A percentile compares a stretch with the other conserved stretches of the same genome.
phyloP scores from a whole-genome alignment of 495 filamentous ascomycete species.

The Xylaria telfairii region DNA sequence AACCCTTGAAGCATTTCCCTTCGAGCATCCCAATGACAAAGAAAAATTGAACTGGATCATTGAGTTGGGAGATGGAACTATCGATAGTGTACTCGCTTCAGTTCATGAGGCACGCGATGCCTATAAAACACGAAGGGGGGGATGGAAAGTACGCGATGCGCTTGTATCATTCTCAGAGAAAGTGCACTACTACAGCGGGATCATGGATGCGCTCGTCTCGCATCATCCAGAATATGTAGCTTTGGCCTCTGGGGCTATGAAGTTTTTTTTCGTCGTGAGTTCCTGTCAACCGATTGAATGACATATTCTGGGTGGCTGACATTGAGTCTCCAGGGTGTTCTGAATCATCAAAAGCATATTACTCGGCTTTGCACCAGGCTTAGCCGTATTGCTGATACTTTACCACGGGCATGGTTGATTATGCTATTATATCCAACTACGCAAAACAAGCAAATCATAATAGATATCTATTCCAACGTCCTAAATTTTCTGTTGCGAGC shows the following conservation, averaged over 20 bases:
- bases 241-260: constrained; percentile 35
- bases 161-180: constrained; percentile 27
- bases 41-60: background rate
- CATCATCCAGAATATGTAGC: constrained; percentile 46
- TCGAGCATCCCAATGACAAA: background rate
- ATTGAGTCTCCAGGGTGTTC: background rate
- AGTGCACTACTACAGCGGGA: constrained; percentile 26
- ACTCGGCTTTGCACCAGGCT: background rate
- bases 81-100: background rate
- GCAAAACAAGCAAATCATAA: background rate
- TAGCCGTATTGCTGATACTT: background rate
- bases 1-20: background rate
- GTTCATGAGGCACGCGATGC: background rate
- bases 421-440: background rate
- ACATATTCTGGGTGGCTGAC: background rate
- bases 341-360: background rate
- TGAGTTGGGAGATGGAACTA: background rate
- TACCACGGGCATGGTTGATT: background rate
- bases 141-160: constrained; percentile 27
- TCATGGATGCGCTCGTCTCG: constrained; percentile 34
- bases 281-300: background rate
- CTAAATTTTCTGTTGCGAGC: constrained; percentile 23
- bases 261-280: background rate
- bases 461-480: background rate
- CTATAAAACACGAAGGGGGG: background rate